A percentile compares a stretch with the other conserved stretches of the same genome.
Conservation (phyloP, 1,284 basidiomycete genomes). For the Malassezia caprae region DNA sequence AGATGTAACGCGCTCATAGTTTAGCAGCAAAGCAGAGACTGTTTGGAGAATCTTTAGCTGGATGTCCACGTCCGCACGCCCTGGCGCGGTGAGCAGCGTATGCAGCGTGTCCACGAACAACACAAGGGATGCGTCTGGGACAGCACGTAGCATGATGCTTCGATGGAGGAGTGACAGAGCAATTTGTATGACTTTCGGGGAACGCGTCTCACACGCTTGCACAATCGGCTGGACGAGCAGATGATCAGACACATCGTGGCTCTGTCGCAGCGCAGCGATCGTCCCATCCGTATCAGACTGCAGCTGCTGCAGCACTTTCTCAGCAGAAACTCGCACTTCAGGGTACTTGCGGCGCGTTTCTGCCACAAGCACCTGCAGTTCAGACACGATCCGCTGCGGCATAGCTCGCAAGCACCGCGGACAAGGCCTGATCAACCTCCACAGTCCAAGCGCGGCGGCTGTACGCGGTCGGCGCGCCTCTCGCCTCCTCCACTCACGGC, state of each 20-base stretch:
- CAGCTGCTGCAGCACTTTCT: slow-evolving; percentile 25
- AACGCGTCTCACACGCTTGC: slow-evolving; percentile 84
- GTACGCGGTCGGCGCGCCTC: background rate
- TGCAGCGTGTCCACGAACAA: slow-evolving; percentile 28
- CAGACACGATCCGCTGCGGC: slow-evolving; percentile 39
- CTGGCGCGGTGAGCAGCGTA: slow-evolving; percentile 26
- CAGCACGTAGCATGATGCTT: slow-evolving; percentile 63
- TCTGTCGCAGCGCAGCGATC: slow-evolving; percentile 14
- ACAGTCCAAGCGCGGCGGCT: background rate
- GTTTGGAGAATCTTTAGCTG: slow-evolving; percentile 46
- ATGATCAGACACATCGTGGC: slow-evolving; percentile 50
- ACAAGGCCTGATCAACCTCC: background rate
- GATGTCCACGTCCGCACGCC: slow-evolving; percentile 37
- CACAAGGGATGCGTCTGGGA: slow-evolving; percentile 21
- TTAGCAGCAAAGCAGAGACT: slow-evolving; percentile 33
- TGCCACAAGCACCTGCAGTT: slow-evolving; percentile 38
- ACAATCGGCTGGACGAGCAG: slow-evolving; percentile 76
- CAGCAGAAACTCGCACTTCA: slow-evolving; percentile 38
- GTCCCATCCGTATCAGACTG: slow-evolving; percentile 19
- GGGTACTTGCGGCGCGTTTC: slow-evolving; percentile 44
- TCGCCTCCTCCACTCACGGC: slow-evolving; percentile 2
- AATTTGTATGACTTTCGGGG: slow-evolving; percentile 84
- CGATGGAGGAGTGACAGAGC: slow-evolving; percentile 83
- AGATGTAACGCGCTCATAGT: slow-evolving; percentile 34
- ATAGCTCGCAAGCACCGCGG: slow-evolving; percentile 14